phyloP scores from a whole-genome alignment of 2,329 filamentous ascomycete species.

The Cercospora canescens region DNA sequence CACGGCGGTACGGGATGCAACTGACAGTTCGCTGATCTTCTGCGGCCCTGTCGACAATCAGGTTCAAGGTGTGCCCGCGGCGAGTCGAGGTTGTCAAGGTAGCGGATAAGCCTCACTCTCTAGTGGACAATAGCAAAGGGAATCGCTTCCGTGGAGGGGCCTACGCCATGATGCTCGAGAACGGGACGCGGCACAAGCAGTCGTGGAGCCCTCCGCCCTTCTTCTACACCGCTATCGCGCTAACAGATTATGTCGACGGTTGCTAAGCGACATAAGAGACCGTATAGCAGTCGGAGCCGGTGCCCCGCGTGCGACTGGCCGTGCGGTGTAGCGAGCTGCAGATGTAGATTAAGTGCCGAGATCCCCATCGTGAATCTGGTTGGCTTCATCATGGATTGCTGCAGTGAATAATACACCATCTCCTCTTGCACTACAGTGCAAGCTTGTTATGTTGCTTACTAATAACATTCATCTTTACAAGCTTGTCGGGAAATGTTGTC shows the following conservation, averaged over 20 bases:
- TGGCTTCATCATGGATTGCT: background rate
- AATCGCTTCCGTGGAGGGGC: background rate
- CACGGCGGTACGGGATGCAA: background rate
- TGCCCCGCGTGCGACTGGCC: background rate
- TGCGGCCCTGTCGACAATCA: background rate
- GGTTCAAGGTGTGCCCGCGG: background rate
- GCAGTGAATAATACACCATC: background rate
- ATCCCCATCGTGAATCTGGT: background rate
- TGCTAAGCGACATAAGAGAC: background rate
- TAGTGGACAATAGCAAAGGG: background rate
- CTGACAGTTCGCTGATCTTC: background rate
- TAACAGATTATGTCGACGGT: background rate
- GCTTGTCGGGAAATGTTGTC: background rate
- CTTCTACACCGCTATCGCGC: slow-evolving; percentile 4
- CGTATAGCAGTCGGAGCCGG: background rate
- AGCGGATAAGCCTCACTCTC: background rate
- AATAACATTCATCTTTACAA: background rate
- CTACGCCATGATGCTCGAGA: slow-evolving; percentile 3
- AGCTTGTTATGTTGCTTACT: background rate
- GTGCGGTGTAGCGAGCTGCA: background rate
- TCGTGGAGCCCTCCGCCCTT: slow-evolving; percentile 2
- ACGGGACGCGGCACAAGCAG: slow-evolving; percentile 6
- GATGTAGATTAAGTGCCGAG: background rate
- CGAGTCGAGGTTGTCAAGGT: background rate
- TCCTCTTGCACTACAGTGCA: background rate